These are phyloP conservation scores for Penicillium arizonense DNA, from an alignment of 495 filamentous ascomycete genomes.

Conservation along the genomic window DNA sequence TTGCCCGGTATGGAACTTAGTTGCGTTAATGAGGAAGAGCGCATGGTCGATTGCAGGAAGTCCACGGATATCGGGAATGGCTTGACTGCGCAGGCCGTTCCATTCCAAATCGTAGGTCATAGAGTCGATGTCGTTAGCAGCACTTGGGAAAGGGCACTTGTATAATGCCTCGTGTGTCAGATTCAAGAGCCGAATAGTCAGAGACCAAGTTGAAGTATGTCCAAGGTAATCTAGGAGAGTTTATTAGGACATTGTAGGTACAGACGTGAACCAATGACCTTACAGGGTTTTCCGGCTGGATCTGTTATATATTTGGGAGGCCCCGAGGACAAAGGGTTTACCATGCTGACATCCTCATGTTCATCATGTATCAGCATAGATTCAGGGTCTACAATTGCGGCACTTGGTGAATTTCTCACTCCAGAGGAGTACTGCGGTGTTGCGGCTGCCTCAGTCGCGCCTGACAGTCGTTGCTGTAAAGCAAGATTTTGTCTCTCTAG, in stretches of 20 bases:
- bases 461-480: too few species aligned
- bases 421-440: too few species aligned
- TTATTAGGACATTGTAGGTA: background rate
- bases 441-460: too few species aligned
- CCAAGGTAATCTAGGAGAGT: background rate
- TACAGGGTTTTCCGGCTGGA: background rate
- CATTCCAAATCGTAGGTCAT: background rate
- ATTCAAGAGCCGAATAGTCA: background rate
- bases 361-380: too few species aligned
- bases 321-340: background rate
- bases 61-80: background rate
- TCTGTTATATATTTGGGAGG: background rate
- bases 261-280: background rate
- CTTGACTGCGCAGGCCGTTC: background rate
- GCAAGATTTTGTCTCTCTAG: background rate
- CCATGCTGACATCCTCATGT: too few species aligned
- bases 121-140: background rate
- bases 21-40: background rate
- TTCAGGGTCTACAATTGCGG: too few species aligned
- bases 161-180: background rate
- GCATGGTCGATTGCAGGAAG: background rate
- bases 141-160: background rate
- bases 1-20: background rate
- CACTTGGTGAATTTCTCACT: too few species aligned
- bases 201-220: background rate